phyloP scores from a whole-genome alignment of 176 grass and related monocot species.

The Eleusine indica region DNA sequence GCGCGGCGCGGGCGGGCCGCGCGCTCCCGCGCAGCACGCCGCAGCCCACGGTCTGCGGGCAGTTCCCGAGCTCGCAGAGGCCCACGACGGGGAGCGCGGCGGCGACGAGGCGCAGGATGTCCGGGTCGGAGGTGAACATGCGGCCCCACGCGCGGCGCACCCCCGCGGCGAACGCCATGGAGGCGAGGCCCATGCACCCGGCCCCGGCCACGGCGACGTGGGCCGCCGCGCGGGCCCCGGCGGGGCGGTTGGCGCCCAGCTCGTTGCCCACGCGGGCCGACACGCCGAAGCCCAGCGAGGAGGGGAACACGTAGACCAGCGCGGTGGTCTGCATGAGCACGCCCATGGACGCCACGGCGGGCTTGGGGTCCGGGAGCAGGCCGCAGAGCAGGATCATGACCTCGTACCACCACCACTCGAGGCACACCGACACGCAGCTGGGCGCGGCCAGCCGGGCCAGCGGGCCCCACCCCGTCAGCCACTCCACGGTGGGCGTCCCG shows the following conservation, averaged over 20 bases:
- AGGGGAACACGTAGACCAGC: conserved; percentile 91
- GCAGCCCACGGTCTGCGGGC: conserved; percentile 97
- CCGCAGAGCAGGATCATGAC: conserved; percentile 96
- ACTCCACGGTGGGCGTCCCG: conserved; percentile 50
- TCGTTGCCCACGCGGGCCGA: conserved; percentile 93
- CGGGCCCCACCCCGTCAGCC: conserved; percentile 66
- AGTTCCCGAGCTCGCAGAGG: conserved; percentile 97
- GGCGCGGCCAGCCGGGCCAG: conserved; percentile 65
- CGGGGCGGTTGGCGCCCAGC: conserved; percentile 82
- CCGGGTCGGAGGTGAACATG: conserved; percentile 71
- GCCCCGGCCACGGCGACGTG: conserved; percentile 59
- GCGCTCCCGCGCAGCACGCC: conserved; percentile 91
- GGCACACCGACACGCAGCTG: conserved; percentile 90
- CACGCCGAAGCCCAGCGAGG: conserved; percentile 77
- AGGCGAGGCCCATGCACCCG: conserved; percentile 65
- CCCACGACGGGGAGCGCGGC: conserved; percentile 83
- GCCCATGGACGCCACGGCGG: conserved; percentile 95
- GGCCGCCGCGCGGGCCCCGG: conserved; percentile 57
- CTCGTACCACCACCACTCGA: conserved; percentile 99
- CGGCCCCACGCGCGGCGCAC: conserved; percentile 70
- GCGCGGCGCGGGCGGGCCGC: conserved; percentile 70
- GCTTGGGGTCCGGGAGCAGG: conserved; percentile 73
- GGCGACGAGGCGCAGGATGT: conserved; percentile 65
- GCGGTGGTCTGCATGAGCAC: conserved; percentile 99
- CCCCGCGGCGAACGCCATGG: conserved; percentile 73